phyloP scores from a whole-genome alignment of 2,329 filamentous ascomycete species.

The Diaporthe eres region DNA sequence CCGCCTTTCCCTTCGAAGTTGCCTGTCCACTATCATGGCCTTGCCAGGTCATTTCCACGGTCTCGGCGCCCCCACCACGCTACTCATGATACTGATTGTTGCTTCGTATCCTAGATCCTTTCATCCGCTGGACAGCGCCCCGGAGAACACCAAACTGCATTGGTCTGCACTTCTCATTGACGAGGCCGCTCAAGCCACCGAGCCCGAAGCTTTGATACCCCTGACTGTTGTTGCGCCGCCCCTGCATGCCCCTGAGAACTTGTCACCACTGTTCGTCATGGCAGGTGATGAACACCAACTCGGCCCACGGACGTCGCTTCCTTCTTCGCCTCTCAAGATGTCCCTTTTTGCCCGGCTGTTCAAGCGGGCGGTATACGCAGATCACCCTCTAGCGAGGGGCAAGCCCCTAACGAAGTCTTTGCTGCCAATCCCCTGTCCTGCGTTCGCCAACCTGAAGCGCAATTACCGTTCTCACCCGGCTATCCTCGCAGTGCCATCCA shows the following conservation, averaged over 20 bases:
- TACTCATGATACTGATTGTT: background rate
- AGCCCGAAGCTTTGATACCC: slow-evolving; percentile 45
- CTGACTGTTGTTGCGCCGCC: slow-evolving; percentile 45
- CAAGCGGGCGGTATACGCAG: slow-evolving; percentile 44
- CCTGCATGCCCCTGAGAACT: background rate
- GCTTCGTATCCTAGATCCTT: slow-evolving; percentile 16
- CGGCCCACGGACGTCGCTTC: slow-evolving; percentile 43
- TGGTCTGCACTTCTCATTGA: slow-evolving; percentile 47
- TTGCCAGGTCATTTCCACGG: background rate
- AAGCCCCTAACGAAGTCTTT: slow-evolving; percentile 38
- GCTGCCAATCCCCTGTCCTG: slow-evolving; percentile 45
- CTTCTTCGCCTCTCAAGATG: slow-evolving; percentile 40
- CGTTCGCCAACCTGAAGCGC: slow-evolving; percentile 45
- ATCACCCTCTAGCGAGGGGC: slow-evolving; percentile 45
- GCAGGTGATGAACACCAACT: slow-evolving; percentile 47
- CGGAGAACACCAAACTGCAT: slow-evolving; percentile 40
- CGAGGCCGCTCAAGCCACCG: slow-evolving; percentile 47
- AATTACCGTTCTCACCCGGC: slow-evolving; percentile 48
- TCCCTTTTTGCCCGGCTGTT: slow-evolving; percentile 46
- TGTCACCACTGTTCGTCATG: slow-evolving; percentile 45
- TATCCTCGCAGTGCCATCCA: slow-evolving; percentile 45
- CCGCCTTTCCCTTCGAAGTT: no score
- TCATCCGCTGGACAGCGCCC: slow-evolving; percentile 38
- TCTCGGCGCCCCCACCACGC: background rate
- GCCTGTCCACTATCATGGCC: background rate